Conservation (phyloP, 108 stramenopile species). For the Parietichytrium sp. region DNA sequence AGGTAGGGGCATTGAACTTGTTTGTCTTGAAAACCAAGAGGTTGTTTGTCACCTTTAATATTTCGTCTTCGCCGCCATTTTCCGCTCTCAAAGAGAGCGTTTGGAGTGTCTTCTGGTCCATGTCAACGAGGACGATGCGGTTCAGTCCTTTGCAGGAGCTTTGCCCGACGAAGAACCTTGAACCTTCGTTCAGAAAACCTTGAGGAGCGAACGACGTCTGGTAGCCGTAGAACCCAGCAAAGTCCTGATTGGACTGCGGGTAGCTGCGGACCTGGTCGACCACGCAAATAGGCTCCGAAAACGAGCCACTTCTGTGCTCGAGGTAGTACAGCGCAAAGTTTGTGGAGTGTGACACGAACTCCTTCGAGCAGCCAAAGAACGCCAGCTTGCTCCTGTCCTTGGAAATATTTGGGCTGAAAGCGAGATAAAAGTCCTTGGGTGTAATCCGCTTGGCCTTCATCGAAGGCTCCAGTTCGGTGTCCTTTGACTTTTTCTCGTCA, state of each 20-base stretch:
- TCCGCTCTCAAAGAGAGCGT: too few relatives aligned
- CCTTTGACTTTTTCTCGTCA: too few relatives aligned
- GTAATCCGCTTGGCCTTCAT: too few relatives aligned
- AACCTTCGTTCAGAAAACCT: background rate
- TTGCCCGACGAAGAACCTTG: background rate
- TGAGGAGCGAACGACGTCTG: background rate
- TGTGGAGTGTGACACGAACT: background rate
- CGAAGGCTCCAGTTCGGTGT: background rate
- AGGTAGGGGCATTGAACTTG: too few relatives aligned
- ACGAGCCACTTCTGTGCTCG: background rate
- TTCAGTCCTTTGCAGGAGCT: background rate
- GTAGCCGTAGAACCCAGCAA: conserved; percentile 21
- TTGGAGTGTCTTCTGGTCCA: too few relatives aligned
- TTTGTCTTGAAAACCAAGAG: too few relatives aligned
- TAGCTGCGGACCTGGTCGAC: too few relatives aligned
- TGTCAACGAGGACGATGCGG: background rate
- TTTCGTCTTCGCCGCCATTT: too few relatives aligned
- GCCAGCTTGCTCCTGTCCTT: background rate
- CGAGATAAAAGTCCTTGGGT: too few relatives aligned
- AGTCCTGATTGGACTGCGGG: background rate
- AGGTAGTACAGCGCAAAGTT: conserved; percentile 20
- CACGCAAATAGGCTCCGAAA: too few relatives aligned
- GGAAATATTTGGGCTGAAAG: background rate
- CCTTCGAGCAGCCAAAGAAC: background rate
- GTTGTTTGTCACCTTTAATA: too few relatives aligned